Evolutionary conservation across 2,329 filamentous ascomycete species (phyloP).

Genomic region (Alternaria panax): DNA sequence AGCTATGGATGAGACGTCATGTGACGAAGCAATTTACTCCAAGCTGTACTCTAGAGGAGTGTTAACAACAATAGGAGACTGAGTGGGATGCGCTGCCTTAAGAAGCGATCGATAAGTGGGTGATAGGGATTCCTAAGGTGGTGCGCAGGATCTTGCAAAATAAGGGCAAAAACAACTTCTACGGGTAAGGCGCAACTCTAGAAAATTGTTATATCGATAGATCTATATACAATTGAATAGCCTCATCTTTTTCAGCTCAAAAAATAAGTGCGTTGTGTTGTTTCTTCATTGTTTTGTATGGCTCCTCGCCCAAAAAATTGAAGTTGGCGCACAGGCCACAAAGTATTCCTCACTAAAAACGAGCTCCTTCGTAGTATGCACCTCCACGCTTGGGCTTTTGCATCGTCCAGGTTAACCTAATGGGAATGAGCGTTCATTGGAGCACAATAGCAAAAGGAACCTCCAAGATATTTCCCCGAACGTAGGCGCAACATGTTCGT

Average conservation of each 20-base stretch:
- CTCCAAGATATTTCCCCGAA: constrained; percentile 31
- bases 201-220: background rate
- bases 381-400: constrained; percentile 45
- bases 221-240: background rate
- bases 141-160: constrained; percentile 11
- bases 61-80: background rate
- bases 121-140: constrained; percentile 2
- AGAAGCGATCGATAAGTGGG: constrained; percentile 12
- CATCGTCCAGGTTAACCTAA: constrained; percentile 42
- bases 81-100: constrained; percentile 6
- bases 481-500: constrained; percentile 36
- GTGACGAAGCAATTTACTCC: background rate
- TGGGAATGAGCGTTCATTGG: constrained; percentile 36
- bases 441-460: constrained; percentile 44
- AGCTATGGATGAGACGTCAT: constrained; percentile 6
- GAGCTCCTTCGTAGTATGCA: constrained; percentile 1
- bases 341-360: background rate
- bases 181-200: background rate
- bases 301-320: background rate
- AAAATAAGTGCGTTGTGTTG: background rate
- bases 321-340: background rate
- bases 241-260: background rate
- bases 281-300: background rate
- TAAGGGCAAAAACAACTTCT: background rate
- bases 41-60: background rate